Evolutionary conservation across 495 filamentous ascomycete genomes (phyloP).

Genomic region (Opeltia flavorubescens): DNA sequence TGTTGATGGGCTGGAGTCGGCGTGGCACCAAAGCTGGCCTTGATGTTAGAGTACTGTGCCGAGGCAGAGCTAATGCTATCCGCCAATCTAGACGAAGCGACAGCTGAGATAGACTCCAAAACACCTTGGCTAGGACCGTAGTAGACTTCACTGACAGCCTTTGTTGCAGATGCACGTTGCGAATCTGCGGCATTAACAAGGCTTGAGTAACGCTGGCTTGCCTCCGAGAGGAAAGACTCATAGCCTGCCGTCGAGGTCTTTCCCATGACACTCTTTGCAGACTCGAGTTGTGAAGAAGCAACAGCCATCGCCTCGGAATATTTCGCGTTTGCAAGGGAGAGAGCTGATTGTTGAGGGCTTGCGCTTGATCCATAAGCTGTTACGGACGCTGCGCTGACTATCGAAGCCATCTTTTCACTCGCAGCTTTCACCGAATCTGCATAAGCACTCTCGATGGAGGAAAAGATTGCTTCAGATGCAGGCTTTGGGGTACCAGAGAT

Average conservation of each 20-base stretch:
- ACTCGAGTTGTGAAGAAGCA: conserved; percentile 44
- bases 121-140: conserved; percentile 29
- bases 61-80: conserved; percentile 52
- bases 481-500: conserved; percentile 53
- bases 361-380: conserved; percentile 28
- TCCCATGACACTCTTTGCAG: conserved; percentile 39
- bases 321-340: conserved; percentile 21
- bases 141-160: conserved; percentile 20
- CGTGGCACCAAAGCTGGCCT: conserved; percentile 42
- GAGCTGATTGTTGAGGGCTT: conserved; percentile 16
- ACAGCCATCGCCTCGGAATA: conserved; percentile 19
- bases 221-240: conserved; percentile 17
- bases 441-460: conserved; percentile 55
- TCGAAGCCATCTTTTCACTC: conserved; percentile 38
- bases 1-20: conserved; percentile 39
- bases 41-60: conserved; percentile 46
- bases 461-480: conserved; percentile 44
- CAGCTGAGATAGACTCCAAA: conserved; percentile 43
- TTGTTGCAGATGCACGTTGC: conserved; percentile 20
- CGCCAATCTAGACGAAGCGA: conserved; percentile 48
- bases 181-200: conserved; percentile 14
- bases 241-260: conserved; percentile 15
- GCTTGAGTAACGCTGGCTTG: conserved; percentile 15
- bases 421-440: conserved; percentile 49
- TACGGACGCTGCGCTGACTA: conserved; percentile 31